Evolutionary conservation across 129 eudicot species (phyloP).

Genomic region (Lonicera japonica): DNA sequence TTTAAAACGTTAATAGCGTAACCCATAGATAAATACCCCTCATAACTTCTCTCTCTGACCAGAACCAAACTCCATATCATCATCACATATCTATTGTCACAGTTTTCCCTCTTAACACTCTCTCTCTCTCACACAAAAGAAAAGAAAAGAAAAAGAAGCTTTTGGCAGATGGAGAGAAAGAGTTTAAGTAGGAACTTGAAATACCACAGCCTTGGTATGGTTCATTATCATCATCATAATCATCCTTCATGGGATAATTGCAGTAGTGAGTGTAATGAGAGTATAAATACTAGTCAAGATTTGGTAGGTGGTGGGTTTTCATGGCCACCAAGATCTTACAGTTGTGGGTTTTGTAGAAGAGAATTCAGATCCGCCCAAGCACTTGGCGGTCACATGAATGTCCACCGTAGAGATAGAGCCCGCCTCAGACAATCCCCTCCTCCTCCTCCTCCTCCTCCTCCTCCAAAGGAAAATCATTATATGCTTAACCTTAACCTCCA

Average conservation of each 20-base stretch:
- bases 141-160: too few relatives aligned
- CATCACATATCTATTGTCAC: background rate
- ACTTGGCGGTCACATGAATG: constrained; percentile 42
- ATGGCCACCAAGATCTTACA: constrained; percentile 37
- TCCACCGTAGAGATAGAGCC: constrained; percentile 35
- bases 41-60: background rate
- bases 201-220: background rate
- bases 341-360: constrained; percentile 33
- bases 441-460: background rate
- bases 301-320: constrained; percentile 10
- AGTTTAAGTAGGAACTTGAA: background rate
- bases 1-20: too few relatives aligned
- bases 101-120: background rate
- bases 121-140: background rate
- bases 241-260: constrained; percentile 3
- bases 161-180: background rate
- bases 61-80: background rate
- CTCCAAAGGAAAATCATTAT: constrained; percentile 9
- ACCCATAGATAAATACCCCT: background rate
- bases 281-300: background rate
- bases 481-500: constrained; percentile 10
- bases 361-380: constrained; percentile 42
- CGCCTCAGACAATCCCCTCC: constrained; percentile 23
- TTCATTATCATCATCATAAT: background rate
- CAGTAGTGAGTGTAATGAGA: background rate